Percentiles rank a stretch among this genome's conserved stretches.
These are phyloP conservation scores for Leptosphaerulina australis DNA, from an alignment of 2,329 filamentous ascomycete species.

Conservation along the genomic window DNA sequence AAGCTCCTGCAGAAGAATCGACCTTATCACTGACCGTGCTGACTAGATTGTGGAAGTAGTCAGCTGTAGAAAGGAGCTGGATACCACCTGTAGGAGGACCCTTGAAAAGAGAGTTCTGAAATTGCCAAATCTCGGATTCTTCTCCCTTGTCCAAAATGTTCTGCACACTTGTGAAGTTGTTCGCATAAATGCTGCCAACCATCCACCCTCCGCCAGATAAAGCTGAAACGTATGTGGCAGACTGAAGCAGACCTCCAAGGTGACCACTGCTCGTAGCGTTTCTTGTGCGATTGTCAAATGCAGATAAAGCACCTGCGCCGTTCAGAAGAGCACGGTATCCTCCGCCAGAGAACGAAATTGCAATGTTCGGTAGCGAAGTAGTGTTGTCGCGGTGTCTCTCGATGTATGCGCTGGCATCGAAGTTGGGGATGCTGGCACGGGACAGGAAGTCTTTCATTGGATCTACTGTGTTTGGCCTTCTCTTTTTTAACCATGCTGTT, in stretches of 20 bases:
- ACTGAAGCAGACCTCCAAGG: constrained; percentile 80
- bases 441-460: constrained; percentile 77
- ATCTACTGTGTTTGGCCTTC: constrained; percentile 73
- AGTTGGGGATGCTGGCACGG: constrained; percentile 74
- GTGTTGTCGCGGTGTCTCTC: constrained; percentile 62
- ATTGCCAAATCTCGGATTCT: constrained; percentile 64
- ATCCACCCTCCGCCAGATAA: constrained; percentile 86
- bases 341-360: constrained; percentile 79
- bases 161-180: constrained; percentile 76
- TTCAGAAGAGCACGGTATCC: constrained; percentile 87
- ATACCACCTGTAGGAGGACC: constrained; percentile 60
- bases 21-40: constrained; percentile 66
- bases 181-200: constrained; percentile 76
- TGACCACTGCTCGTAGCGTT: constrained; percentile 68
- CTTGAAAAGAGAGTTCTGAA: constrained; percentile 66
- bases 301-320: constrained; percentile 78
- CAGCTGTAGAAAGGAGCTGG: constrained; percentile 60
- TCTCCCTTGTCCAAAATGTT: constrained; percentile 57
- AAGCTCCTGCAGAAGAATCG: constrained; percentile 65
- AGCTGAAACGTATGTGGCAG: constrained; percentile 79
- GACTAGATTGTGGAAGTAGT: constrained; percentile 68
- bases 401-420: constrained; percentile 78
- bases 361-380: constrained; percentile 69
- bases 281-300: constrained; percentile 75
- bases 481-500: constrained; percentile 71